Conservation (phyloP, 2,329 filamentous ascomycete species). For the Fusarium graminum region DNA sequence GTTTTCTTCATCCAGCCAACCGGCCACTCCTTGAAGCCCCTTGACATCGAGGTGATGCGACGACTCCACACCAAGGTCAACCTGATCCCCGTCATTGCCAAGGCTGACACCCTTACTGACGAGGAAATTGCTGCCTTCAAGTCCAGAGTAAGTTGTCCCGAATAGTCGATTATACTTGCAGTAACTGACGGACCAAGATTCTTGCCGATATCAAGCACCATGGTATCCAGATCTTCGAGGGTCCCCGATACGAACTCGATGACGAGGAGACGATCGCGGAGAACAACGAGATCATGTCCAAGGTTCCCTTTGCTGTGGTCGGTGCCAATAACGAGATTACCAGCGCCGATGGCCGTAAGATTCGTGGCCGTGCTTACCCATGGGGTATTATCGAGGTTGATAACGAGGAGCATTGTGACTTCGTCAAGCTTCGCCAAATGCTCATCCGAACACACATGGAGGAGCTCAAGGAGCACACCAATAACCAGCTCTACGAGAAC, state of each 20-base stretch:
- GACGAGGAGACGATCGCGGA: conserved; percentile 99
- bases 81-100: conserved; percentile 98
- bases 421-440: conserved; percentile 99
- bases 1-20: conserved; percentile 99
- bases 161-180: neutral
- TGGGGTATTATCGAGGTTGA: conserved; percentile 99
- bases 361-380: conserved; percentile 94
- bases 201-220: conserved; percentile 97
- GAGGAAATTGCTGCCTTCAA: conserved; percentile 97
- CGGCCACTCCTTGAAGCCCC: conserved; percentile 96
- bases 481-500: conserved; percentile 99
- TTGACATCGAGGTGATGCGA: conserved; percentile 99
- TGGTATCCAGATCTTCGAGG: conserved; percentile 98
- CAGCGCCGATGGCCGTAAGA: conserved; percentile 91
- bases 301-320: conserved; percentile 98
- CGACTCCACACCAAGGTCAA: conserved; percentile 99
- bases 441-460: conserved; percentile 99
- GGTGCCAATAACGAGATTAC: conserved; percentile 96
- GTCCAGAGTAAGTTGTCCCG: conserved; percentile 81
- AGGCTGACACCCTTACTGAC: conserved; percentile 97
- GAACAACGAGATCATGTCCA: conserved; percentile 99
- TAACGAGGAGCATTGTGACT: conserved; percentile 99
- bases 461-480: conserved; percentile 99
- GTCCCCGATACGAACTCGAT: conserved; percentile 96
- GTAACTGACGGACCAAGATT: conserved; percentile 71